A percentile compares a stretch with the other conserved stretches of the same genome.
Evolutionary conservation across 2,329 filamentous ascomycete species (phyloP).

Genomic region (Neofusicoccum sp.): DNA sequence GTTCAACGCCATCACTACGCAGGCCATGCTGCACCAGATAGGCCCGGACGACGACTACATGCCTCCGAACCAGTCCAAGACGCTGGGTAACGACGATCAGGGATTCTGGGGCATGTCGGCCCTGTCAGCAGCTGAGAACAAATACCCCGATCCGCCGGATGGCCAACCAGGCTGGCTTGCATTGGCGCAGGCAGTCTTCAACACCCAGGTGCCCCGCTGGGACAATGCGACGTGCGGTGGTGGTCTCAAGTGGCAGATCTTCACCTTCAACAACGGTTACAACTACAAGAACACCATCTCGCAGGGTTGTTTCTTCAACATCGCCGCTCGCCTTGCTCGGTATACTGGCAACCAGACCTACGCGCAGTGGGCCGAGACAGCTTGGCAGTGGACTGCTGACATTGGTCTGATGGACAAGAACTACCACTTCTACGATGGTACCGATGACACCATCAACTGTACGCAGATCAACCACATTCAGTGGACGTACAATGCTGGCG

Average conservation of each 20-base stretch:
- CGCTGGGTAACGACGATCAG: conserved; percentile 59
- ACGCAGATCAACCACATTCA: conserved; percentile 43
- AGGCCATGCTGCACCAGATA: conserved; percentile 70
- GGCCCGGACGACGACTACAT: conserved; percentile 74
- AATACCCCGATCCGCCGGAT: conserved; percentile 42
- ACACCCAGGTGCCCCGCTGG: conserved; percentile 72
- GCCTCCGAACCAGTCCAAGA: conserved; percentile 28
- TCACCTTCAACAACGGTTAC: conserved; percentile 70
- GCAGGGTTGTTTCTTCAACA: conserved; percentile 58
- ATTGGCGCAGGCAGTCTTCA: conserved; percentile 75
- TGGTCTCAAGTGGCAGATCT: conserved; percentile 84
- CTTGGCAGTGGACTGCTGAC: conserved; percentile 55
- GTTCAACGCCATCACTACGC: conserved; percentile 38
- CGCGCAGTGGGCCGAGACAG: conserved; percentile 68
- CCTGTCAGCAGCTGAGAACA: conserved; percentile 57
- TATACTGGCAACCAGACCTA: conserved; percentile 82
- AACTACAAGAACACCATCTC: conserved; percentile 59
- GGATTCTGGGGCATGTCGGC: conserved; percentile 59
- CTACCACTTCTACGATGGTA: conserved; percentile 48
- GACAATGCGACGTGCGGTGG: conserved; percentile 65
- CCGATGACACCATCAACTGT: conserved; percentile 45
- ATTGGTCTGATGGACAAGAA: conserved; percentile 54
- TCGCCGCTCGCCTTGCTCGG: conserved; percentile 67
- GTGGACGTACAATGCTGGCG: conserved; percentile 49
- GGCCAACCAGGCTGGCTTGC: conserved; percentile 68